Evolutionary conservation across 257 asterid genomes (phyloP).

Genomic region (Solanum pennellii): DNA sequence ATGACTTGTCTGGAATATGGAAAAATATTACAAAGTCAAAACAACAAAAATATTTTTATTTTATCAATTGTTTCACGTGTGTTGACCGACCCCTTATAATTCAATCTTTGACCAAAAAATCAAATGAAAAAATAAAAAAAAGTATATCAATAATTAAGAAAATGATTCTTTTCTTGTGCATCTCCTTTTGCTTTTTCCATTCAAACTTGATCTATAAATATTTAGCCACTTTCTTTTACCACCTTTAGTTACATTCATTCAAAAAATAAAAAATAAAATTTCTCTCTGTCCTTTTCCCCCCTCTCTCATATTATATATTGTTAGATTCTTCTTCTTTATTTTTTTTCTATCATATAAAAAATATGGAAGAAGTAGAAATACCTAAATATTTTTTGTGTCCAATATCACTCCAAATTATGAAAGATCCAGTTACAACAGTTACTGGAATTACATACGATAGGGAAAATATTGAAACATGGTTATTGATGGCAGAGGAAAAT

Average conservation of each 20-base stretch:
- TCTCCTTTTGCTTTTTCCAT: background rate
- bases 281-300: background rate
- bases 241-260: background rate
- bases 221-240: conserved; percentile 36
- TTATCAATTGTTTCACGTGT: background rate
- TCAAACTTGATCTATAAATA: conserved; percentile 6
- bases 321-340: background rate
- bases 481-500: conserved; percentile 13
- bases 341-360: background rate
- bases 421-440: conserved; percentile 74
- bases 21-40: background rate
- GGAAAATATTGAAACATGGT: conserved; percentile 73
- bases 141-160: background rate
- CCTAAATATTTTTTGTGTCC: conserved; percentile 87
- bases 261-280: background rate
- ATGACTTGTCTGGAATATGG: background rate
- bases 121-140: background rate
- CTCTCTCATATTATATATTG: background rate
- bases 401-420: conserved; percentile 82
- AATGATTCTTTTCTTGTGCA: background rate
- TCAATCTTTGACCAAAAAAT: background rate
- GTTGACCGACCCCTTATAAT: background rate
- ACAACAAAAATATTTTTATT: background rate
- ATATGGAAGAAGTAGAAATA: conserved; percentile 53
- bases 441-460: conserved; percentile 93